A percentile compares a stretch with the other conserved stretches of the same genome.
These are phyloP conservation scores for Penicillium hordei DNA, from an alignment of 2,329 filamentous ascomycete species.

Conservation along the genomic window DNA sequence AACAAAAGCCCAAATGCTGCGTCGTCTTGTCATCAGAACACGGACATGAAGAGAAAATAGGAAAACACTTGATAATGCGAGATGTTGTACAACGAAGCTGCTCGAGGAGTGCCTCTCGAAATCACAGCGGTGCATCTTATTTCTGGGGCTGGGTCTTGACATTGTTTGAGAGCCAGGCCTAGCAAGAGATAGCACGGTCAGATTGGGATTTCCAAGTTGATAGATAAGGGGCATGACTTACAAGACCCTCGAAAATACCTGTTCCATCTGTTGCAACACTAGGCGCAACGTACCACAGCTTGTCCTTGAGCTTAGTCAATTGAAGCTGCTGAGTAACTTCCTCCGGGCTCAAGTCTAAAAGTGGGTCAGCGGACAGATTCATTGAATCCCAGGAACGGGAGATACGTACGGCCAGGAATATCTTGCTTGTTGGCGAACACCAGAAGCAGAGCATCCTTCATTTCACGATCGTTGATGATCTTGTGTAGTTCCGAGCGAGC, in stretches of 20 bases:
- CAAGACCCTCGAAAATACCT: constrained; percentile 76
- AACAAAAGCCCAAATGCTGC: constrained; percentile 39
- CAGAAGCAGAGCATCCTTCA: constrained; percentile 89
- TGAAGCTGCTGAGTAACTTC: constrained; percentile 77
- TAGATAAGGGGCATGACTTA: constrained; percentile 36
- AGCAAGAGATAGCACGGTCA: constrained; percentile 13
- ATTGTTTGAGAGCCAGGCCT: constrained; percentile 79
- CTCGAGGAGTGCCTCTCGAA: constrained; percentile 19
- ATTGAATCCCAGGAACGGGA: background rate
- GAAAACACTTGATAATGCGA: constrained; percentile 28
- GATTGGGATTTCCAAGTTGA: background rate
- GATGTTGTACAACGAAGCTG: constrained; percentile 39
- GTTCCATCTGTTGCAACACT: constrained; percentile 80
- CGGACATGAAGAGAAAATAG: constrained; percentile 37
- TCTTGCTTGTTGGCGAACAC: constrained; percentile 99
- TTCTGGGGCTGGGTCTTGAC: constrained; percentile 61
- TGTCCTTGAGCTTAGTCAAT: constrained; percentile 75
- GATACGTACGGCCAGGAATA: constrained; percentile 68
- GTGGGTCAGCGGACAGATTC: constrained; percentile 17
- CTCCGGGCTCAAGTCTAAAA: constrained; percentile 70
- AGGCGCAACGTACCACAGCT: constrained; percentile 81
- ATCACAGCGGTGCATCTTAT: constrained; percentile 29
- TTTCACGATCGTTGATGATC: constrained; percentile 96
- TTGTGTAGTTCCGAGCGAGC: constrained; percentile 90
- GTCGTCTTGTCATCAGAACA: constrained; percentile 44